phyloP scores from a whole-genome alignment of 352 stramenopile species.

The Pythium monospermum region DNA sequence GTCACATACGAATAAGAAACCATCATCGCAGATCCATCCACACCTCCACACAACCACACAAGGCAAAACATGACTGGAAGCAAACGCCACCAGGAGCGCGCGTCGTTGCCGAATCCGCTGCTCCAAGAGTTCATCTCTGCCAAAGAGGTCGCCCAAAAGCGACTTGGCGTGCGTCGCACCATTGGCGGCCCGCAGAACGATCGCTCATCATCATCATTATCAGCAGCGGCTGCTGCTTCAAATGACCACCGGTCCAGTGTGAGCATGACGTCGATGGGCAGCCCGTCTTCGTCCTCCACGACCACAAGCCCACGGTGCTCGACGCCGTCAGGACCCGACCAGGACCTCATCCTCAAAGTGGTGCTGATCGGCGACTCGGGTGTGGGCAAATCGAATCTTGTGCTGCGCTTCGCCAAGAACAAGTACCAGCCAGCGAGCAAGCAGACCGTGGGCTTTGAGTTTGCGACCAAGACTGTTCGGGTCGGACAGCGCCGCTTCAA shows the following conservation, averaged over 20 bases:
- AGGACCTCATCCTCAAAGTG: slow-evolving; percentile 81
- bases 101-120: slow-evolving; percentile 30
- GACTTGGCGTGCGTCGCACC: slow-evolving; percentile 20
- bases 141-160: slow-evolving; percentile 63
- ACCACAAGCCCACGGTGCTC: slow-evolving; percentile 50
- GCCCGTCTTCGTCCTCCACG: slow-evolving; percentile 30
- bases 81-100: slow-evolving; percentile 24
- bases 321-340: slow-evolving; percentile 21
- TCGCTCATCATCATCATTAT: slow-evolving; percentile 23
- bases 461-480: slow-evolving; percentile 82
- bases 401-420: slow-evolving; percentile 88
- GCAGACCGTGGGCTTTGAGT: slow-evolving; percentile 87
- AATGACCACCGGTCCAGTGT: slow-evolving; percentile 28
- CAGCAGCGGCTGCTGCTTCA: slow-evolving; percentile 11
- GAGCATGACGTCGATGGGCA: slow-evolving; percentile 17
- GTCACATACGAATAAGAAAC: no score
- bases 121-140: slow-evolving; percentile 58
- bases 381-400: slow-evolving; percentile 86
- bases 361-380: slow-evolving; percentile 86
- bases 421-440: slow-evolving; percentile 74
- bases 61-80: slow-evolving; percentile 26
- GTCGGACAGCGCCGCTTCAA: slow-evolving; percentile 79
- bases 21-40: not conserved
- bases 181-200: not conserved
- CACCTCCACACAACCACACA: no score